Conservation (phyloP, 2,329 filamentous ascomycete genomes). For the Teratosphaeria zuluensis region DNA sequence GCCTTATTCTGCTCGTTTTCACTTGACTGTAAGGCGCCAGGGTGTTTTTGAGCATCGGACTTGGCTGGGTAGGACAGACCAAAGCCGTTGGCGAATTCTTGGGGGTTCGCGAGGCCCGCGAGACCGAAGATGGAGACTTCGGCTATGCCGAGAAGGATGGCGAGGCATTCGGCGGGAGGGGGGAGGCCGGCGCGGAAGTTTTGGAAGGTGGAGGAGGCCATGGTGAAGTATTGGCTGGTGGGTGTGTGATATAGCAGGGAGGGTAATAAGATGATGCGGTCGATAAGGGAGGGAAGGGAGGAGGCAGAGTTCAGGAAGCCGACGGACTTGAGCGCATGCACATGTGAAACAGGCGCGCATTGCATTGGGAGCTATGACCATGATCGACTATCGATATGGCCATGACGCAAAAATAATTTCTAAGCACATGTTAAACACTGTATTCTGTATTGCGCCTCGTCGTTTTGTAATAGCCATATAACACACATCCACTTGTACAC, state of each 20-base stretch:
- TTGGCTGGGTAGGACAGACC: constrained; percentile 17
- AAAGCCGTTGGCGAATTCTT: constrained; percentile 24
- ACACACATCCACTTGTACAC: neutral
- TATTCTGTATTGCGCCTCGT: neutral
- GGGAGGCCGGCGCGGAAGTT: constrained; percentile 21
- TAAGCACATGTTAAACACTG: neutral
- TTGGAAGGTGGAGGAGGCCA: constrained; percentile 7
- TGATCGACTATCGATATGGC: neutral
- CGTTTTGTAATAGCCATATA: neutral
- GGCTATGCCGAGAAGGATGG: constrained; percentile 24
- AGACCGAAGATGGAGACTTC: constrained; percentile 26
- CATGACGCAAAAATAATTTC: constrained; percentile 2
- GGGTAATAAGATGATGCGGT: neutral
- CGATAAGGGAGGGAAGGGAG: neutral
- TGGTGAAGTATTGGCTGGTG: neutral
- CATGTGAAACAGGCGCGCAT: neutral
- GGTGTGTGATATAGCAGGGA: neutral
- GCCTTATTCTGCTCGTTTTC: constrained; percentile 2
- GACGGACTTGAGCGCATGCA: neutral
- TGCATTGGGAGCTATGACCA: neutral
- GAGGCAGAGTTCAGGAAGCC: neutral
- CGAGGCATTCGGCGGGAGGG: constrained; percentile 26
- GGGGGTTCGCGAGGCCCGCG: constrained; percentile 24
- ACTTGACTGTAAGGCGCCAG: constrained; percentile 6
- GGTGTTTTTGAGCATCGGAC: constrained; percentile 1